A percentile compares a stretch with the other conserved stretches of the same genome.
Conservation (phyloP, 2,329 filamentous ascomycete genomes). For the Coniella lustricola region DNA sequence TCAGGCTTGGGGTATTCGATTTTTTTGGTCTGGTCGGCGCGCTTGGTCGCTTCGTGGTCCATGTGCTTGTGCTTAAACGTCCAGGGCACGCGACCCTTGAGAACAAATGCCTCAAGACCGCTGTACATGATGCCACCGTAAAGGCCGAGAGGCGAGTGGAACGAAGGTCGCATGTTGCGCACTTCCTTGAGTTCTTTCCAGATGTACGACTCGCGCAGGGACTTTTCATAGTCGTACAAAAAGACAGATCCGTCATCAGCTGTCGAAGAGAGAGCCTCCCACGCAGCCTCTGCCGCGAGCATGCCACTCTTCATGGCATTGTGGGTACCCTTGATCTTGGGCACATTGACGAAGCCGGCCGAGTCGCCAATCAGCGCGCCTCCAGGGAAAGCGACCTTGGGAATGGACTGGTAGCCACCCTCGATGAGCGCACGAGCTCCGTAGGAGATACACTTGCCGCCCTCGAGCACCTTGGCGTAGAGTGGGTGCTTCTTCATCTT, state of each 20-base stretch:
- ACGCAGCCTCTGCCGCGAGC: conserved; percentile 88
- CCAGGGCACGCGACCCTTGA: conserved; percentile 84
- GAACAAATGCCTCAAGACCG: conserved; percentile 79
- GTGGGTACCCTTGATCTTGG: conserved; percentile 97
- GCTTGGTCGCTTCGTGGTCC: conserved; percentile 73
- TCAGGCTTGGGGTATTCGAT: conserved; percentile 98
- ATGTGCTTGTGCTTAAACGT: conserved; percentile 77
- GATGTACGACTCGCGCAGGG: conserved; percentile 76
- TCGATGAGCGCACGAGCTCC: conserved; percentile 87
- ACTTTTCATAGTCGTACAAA: conserved; percentile 88
- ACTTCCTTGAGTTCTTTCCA: conserved; percentile 94
- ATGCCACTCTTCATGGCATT: conserved; percentile 97
- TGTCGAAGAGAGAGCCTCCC: conserved; percentile 57
- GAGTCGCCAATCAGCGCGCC: conserved; percentile 94
- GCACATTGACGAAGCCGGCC: conserved; percentile 92
- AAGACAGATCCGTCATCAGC: conserved; percentile 67
- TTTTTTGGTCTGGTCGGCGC: conserved; percentile 71
- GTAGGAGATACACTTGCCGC: conserved; percentile 96
- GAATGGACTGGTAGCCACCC: conserved; percentile 95
- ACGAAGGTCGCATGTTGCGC: conserved; percentile 94
- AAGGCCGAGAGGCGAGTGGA: conserved; percentile 79
- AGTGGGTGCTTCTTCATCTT: conserved; percentile 98
- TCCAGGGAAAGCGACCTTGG: conserved; percentile 92
- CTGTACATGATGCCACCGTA: conserved; percentile 91
- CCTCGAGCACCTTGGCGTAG: conserved; percentile 79